Evolutionary conservation across 2,329 filamentous ascomycete genomes (phyloP).

Genomic region (Stemphylium vesicarium): DNA sequence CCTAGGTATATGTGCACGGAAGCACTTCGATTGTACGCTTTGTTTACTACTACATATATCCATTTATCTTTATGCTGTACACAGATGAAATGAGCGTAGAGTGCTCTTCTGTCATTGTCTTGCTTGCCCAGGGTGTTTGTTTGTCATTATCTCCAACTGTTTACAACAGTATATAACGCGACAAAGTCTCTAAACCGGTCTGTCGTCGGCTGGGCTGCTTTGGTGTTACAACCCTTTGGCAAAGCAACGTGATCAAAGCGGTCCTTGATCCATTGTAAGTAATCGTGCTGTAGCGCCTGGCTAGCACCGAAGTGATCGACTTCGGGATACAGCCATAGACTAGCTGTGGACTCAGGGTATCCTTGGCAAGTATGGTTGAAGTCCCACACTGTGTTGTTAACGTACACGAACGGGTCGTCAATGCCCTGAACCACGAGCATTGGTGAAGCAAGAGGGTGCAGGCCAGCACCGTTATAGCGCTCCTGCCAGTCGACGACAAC

Average conservation of each 20-base stretch:
- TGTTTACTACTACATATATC: no score
- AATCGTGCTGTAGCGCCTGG: background rate
- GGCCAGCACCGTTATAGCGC: constrained; percentile 29
- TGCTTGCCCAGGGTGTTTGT: no score
- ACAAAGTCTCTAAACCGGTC: no score
- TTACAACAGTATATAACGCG: no score
- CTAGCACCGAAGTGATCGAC: constrained; percentile 18
- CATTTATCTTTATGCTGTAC: no score
- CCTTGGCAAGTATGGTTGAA: constrained; percentile 27
- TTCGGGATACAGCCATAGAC: constrained; percentile 24
- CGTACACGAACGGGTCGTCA: constrained; percentile 20
- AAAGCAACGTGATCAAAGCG: background rate
- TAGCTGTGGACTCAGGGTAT: constrained; percentile 17
- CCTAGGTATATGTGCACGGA: no score
- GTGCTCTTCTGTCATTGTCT: no score
- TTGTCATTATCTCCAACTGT: no score
- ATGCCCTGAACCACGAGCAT: constrained; percentile 28
- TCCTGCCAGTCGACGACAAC: constrained; percentile 28
- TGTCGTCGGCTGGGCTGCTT: background rate
- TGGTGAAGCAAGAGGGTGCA: constrained; percentile 27
- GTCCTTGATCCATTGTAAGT: background rate
- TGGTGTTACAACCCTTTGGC: background rate
- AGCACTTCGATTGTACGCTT: no score
- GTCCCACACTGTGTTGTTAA: constrained; percentile 27
- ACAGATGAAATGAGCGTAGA: no score